Evolutionary conservation across 1,284 basidiomycete species (phyloP), one percentile per base, ranked within the genome.

Genomic region (Rhodotorula glutinis): DNA sequence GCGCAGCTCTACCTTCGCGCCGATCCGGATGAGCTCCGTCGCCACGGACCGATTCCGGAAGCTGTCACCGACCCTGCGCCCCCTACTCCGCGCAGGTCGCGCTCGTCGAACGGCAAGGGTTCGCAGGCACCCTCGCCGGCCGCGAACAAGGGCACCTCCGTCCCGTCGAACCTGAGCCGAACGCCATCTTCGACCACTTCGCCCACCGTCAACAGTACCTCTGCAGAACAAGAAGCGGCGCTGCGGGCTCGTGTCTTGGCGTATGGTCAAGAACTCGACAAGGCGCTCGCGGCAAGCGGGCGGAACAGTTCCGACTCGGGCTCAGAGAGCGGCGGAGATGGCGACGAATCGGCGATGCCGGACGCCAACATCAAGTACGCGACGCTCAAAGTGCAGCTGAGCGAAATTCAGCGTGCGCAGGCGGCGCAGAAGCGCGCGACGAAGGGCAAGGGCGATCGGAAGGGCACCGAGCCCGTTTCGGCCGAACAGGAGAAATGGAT

Each of bases 1-100:
- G 4, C 13, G 11, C 69, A 92, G 91, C 82, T 93, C 65, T 86
- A 84, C 78, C 75, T 87, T 7, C 83, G 88, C 77, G 87, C 87
- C 73, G 77, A 84, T 3, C 85, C 87, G 67, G 84, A 86, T 27
- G 89, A 91, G 73, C 79, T 89, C 30, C 51, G 53, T 1, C 67
- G 69, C 57, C 63, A 70, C 30, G 69, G 71, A 5, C 66, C 69
- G 4, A 40, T 66, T 46, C n/a, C 56, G 19, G 46, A 58, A 21
- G 30, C 40, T 19, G 38, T 40, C 29, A 25, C 29, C 25, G 57
- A 56, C 21, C 33, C 27, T 25, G 38, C 40, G 16, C 65, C 56
- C 7, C 60, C 65, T 1, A 57, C 53, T 10, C 46, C 63, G 19
- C 38, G 38, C 1, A 27, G 25, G 10, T n/a, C 25, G 51, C 63